Evolutionary conservation across 1,284 basidiomycete genomes (phyloP), one percentile per base, ranked within the genome.

Genomic region (Apiotrichum montevideense): DNA sequence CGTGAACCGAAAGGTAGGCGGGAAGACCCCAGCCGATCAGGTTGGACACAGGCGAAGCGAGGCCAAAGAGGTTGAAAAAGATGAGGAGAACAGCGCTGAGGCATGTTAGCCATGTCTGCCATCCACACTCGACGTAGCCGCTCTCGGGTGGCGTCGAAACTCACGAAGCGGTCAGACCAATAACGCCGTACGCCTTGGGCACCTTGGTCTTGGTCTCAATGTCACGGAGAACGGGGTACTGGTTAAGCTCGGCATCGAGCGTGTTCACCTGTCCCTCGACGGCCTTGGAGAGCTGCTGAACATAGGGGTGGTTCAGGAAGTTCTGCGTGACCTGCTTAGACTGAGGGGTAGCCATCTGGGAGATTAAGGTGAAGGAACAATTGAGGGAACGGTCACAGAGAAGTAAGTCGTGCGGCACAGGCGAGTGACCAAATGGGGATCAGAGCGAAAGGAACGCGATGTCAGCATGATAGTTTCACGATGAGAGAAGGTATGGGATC

Each of bases 211-310:
- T 87, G 75, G 87, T 83, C 81, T 98, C 94, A 67, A 97, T 76
- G 70, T 84, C 81, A 79, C 82, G 85, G 70, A 94, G 81, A 58
- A 86, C 81, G 39, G 92, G 88, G 80, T 94, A 97, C 82, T 91
- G 94, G 73, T 87, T 84, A 70, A 98, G 87, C 93, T 95, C 92
- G 78, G 92, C 93, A 81, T 97, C 93, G 75, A 96, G 87, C 82
- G 91, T 85, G 77, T 70, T 79, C 68, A 89, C 77, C 74, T 92
- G 88, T 77, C 85, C 83, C 67, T 81, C 80, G 57, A 84, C 86
- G 79, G 86, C 86, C 76, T 83, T 84, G 77, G 85, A 83, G 34
- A 83, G 87, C 78, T 92, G 87, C 68, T 88, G 71, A 77, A 87
- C 85, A 70, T 85, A 82, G 46, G 90, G 90, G 80, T 94, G 90